Percentiles rank a stretch among this genome's conserved stretches.
Evolutionary conservation across 257 asterid genomes (phyloP).

Genomic region (Solanum tacnaense): DNA sequence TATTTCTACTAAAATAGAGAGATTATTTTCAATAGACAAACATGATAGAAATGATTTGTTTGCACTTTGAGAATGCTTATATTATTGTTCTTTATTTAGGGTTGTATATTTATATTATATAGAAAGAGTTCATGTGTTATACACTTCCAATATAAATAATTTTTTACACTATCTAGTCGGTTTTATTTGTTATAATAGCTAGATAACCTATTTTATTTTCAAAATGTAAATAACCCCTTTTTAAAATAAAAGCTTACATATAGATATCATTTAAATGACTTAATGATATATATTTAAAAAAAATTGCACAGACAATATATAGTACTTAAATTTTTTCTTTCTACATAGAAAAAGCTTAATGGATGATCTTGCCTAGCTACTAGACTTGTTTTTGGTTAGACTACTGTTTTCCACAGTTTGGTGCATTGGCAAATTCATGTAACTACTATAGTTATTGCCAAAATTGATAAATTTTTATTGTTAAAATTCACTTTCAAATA

Average conservation of each 20-base stretch:
- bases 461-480: not conserved
- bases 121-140: not conserved
- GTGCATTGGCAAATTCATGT: constrained; percentile 31
- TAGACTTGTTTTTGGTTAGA: constrained; percentile 22
- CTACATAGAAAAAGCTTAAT: not conserved
- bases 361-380: not conserved
- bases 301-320: not conserved
- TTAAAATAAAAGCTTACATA: too few relatives aligned
- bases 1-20: too few relatives aligned
- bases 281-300: not conserved
- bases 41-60: not conserved
- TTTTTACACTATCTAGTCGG: not conserved
- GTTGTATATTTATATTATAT: not conserved
- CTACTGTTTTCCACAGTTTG: constrained; percentile 38
- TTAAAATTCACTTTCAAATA: not conserved
- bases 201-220: not conserved
- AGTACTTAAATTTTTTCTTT: not conserved
- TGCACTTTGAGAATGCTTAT: not conserved
- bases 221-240: not conserved
- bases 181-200: not conserved
- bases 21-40: not conserved
- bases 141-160: not conserved
- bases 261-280: not conserved
- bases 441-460: constrained; percentile 15
- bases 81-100: not conserved